Base-by-base conservation (phyloP, 352 stramenopile species). In the Pythium aristosporum region DNA sequence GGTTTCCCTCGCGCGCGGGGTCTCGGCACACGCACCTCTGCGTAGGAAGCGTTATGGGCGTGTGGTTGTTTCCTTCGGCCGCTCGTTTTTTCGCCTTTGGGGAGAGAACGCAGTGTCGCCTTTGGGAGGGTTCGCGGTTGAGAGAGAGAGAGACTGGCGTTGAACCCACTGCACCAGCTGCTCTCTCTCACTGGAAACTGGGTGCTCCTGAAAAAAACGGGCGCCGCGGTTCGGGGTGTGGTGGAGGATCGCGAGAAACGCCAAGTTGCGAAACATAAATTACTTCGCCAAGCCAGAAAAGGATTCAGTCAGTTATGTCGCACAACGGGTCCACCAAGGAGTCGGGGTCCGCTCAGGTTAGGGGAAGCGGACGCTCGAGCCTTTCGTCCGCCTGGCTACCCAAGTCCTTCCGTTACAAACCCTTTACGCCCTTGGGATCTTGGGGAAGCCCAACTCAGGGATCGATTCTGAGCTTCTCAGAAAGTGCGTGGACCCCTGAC, bases 201-300 rank as follows among this genome's bases (percentile, higher is more conserved):
- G 59, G 57, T 54, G 25, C 39, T 39, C 16, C 20, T 15, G 32
- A 54, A 62, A 62, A 61, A 50, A 55, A 54, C 23, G 39, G 32
- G 44, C 32, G 23, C 12, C 37, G 34, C n/a, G 41, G 36, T 51
- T 23, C 48, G 34, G 48, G 47, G 34, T 25, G 23, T 25, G 43
- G 11, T 66, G 36, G 58, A 49, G 52, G 53, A 71, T 37, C 65
- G 57, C 65, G 56, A 71, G 65, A 71, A 71, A 71, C 65, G 53
- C 42, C 46, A 30, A 4, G 21, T 63, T 47, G 61, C 63, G 36
- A 21, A 43, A 25, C 11, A 59, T 67, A 61, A 67, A 63, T 71
- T 61, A 63, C 52, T 56, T 61, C 44, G 53, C 48, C 3, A 34
- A 18, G 47, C 5, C 20, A 18, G 46, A 15, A 49, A 57, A 32